These are phyloP conservation scores for Torulaspora franciscae DNA, from an alignment of 805 yeast genomes.

Conservation along the genomic window DNA sequence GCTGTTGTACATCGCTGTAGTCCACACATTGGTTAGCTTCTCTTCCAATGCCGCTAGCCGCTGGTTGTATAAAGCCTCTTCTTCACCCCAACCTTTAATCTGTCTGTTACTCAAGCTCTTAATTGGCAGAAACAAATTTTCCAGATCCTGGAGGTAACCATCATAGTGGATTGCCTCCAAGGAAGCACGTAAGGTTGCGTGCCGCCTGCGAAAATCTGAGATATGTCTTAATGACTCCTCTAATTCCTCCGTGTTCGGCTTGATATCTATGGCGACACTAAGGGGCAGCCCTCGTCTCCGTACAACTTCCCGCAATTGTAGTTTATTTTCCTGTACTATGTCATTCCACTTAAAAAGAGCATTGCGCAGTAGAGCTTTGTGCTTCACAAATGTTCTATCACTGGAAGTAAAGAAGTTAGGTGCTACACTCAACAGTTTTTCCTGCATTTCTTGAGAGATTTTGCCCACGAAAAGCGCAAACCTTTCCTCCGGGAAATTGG, in stretches of 20 bases:
- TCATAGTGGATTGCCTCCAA: constrained; percentile 25
- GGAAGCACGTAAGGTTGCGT: constrained; percentile 45
- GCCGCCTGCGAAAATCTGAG: constrained; percentile 46
- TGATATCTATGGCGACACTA: constrained; percentile 58
- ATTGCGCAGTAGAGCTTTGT: neutral
- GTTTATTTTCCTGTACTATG: constrained; percentile 56
- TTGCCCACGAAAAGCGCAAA: constrained; percentile 64
- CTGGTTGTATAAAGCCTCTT: constrained; percentile 41
- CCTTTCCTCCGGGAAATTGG: constrained; percentile 59
- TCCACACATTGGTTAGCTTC: constrained; percentile 40
- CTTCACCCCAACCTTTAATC: constrained; percentile 35
- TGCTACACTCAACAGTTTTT: constrained; percentile 40
- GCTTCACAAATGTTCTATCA: constrained; percentile 39
- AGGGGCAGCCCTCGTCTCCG: constrained; percentile 63
- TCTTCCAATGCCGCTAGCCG: constrained; percentile 45
- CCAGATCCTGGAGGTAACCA: constrained; percentile 33
- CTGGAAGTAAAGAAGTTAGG: constrained; percentile 44
- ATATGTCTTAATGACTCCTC: constrained; percentile 44
- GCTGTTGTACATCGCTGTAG: constrained; percentile 35
- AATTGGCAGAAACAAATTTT: constrained; percentile 41
- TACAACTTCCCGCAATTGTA: constrained; percentile 65
- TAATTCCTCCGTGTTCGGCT: constrained; percentile 40
- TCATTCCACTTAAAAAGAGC: constrained; percentile 47
- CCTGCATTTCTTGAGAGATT: constrained; percentile 52
- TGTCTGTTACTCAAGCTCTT: constrained; percentile 30